Conservation (phyloP, 2,329 filamentous ascomycete species). For the Neophaeococcomyces aloes region DNA sequence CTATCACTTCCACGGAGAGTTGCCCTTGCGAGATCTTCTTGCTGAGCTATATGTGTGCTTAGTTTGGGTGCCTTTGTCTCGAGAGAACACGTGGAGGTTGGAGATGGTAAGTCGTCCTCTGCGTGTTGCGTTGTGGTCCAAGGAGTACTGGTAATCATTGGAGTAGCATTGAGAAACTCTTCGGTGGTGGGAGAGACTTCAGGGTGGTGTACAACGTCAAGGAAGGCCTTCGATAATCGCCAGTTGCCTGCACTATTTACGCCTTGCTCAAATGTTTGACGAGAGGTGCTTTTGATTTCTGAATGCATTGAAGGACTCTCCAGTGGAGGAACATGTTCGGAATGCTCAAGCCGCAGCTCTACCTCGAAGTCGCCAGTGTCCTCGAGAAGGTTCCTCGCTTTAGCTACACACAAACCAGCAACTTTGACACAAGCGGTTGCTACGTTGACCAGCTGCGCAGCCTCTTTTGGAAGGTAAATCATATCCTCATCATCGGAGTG, state of each 20-base stretch:
- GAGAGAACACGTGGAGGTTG: not conserved
- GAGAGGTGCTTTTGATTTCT: not conserved
- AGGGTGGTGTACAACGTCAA: not conserved
- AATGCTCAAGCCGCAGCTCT: constrained; percentile 4
- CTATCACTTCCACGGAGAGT: constrained; percentile 53
- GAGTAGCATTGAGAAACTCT: not conserved
- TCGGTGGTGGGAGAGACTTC: not conserved
- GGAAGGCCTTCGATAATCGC: not conserved
- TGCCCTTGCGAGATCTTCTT: not conserved
- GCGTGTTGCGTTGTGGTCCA: not conserved
- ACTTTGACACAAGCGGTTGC: constrained; percentile 82
- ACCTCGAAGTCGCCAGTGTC: constrained; percentile 77
- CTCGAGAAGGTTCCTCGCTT: constrained; percentile 75
- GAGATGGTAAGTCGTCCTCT: not conserved
- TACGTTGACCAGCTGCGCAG: constrained; percentile 61
- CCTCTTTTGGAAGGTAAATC: constrained; percentile 69
- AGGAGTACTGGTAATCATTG: not conserved
- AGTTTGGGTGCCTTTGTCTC: not conserved
- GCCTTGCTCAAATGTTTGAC: not conserved
- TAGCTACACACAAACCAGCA: constrained; percentile 81
- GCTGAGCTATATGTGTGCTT: not conserved
- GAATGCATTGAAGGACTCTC: not conserved
- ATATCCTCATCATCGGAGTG: constrained; percentile 62
- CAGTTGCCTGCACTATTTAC: not conserved
- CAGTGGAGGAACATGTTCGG: not conserved